Base-by-base conservation (phyloP, 2,329 filamentous ascomycete species). In the Fusarium sp. region DNA sequence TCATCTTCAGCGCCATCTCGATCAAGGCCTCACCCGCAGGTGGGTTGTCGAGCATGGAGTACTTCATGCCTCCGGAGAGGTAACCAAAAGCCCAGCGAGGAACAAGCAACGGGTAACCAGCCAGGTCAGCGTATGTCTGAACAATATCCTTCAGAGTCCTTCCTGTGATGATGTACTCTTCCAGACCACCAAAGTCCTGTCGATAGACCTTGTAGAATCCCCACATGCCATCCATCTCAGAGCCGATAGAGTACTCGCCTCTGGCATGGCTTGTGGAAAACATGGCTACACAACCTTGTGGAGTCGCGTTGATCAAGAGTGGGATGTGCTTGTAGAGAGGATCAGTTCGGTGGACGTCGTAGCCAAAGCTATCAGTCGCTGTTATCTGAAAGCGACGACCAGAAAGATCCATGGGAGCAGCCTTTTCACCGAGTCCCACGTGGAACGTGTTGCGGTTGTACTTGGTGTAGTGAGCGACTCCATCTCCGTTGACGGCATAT, bases 301-400 rank as follows among this genome's bases (percentile, higher is more conserved):
- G 83, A 0, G 85, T 88, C 1, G 84, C 86, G 52, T 90, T 90
- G 74, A 92, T 88, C 26, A 92, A 78, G 0, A 92, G 80, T 0
- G 90, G 90, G 35, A 91, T 90, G 68, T 91, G 87, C 75, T 92
- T 92, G 77, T 92, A 92, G 50, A 91, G 78, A 1, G 89, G 89
- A 72, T 92, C 89, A 3, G 88, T 89, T 9, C 83, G 83, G 70
- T 91, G 86, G 5, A 87, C 84, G 65, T 92, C 88, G 69, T 92
- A 91, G 3, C 89, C 88, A 65, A 92, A 92, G 34, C 85, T 88
- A 73, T 92, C 89, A 0, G 87, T 91, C 3, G 87, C 88, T 0
- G 88, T 86, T 12, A 92, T 78, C 25, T 83, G 81, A 72, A 91
- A 92, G 25, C 84, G 80, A 1, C 89, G 82, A 29, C 87, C 88